Evolutionary conservation across 2,329 filamentous ascomycete genomes (phyloP), one percentile per base, ranked within the genome.

Genomic region (Alternaria metachromatica): DNA sequence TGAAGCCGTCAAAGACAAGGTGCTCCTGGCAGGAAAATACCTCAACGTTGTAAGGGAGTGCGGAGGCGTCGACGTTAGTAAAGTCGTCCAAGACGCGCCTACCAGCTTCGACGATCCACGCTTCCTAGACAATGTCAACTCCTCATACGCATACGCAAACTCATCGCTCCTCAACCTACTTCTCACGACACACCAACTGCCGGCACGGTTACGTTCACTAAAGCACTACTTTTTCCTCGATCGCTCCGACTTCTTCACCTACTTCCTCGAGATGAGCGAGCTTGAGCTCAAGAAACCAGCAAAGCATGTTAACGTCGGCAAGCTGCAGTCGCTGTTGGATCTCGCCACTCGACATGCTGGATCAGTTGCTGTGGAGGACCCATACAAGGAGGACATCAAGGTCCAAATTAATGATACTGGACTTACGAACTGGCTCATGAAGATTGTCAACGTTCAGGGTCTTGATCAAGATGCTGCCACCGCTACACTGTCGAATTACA

Each of bases 221-320:
- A 99, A 99, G 79, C 96, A 99, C 81, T 99, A 99, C 83, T 99
- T 98, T 84, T 99, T 99, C 85, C 89, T 99, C 66, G 95, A 98
- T 73, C 92, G 94, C 9, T 97, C 96, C 33, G 96, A 99, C 79
- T 99, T 97, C 83, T 98, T 99, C 80, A 94, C 94, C 3, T 97
- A 98, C 81, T 99, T 99, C 79, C 89, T 99, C 63, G 96, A 99
- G 77, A 89, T 99, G 20, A 90, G 93, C 58, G 87, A 92, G 28
- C 94, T 94, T 1, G 96, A 99, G 81, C 86, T 99, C 62, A 92
- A 93, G 73, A 97, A 97, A 78, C 91, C 92, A 30, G 92, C 94
- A 62, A 93, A 93, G 77, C 87, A 87, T 58, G 94, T 98, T 80
- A 99, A 98, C 76, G 92, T 92, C 59, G 90, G 90, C 79, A 99